Conservation (phyloP, 2,329 filamentous ascomycete genomes). For the Chrysoporthe deuterocubensis region DNA sequence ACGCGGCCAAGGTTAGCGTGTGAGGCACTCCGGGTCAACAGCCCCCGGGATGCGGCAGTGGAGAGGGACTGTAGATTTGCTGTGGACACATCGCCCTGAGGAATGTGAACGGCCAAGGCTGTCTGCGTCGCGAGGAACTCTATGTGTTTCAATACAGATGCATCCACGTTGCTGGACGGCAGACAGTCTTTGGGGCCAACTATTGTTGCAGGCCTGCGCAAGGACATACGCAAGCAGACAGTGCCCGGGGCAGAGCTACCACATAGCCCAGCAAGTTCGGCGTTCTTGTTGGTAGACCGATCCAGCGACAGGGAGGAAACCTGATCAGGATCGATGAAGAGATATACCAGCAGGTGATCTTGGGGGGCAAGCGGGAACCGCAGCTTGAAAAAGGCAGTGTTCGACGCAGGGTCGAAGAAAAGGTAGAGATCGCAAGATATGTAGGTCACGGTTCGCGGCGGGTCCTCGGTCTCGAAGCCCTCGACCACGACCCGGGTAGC, state of each 20-base stretch:
- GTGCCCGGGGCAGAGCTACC: slow-evolving; percentile 6
- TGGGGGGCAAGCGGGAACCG: not conserved
- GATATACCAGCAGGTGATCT: not conserved
- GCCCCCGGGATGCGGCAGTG: not conserved
- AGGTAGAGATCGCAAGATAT: slow-evolving; percentile 7
- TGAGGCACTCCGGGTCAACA: not conserved
- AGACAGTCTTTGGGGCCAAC: slow-evolving; percentile 1
- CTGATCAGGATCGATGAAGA: slow-evolving; percentile 16
- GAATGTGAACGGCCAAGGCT: slow-evolving; percentile 1
- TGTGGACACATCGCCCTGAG: slow-evolving; percentile 2
- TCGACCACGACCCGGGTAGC: slow-evolving; percentile 9
- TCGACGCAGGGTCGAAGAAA: slow-evolving; percentile 10
- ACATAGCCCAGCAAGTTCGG: not conserved
- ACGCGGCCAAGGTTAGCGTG: slow-evolving; percentile 3
- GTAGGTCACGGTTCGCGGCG: not conserved
- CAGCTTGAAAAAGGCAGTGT: slow-evolving; percentile 8
- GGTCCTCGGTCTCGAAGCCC: not conserved
- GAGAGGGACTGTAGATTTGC: not conserved
- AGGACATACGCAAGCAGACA: slow-evolving; percentile 6
- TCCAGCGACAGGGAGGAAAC: slow-evolving; percentile 5
- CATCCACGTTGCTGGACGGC: not conserved
- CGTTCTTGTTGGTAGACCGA: not conserved
- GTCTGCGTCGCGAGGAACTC: slow-evolving; percentile 1
- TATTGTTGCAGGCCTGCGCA: slow-evolving; percentile 1
- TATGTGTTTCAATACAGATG: not conserved